phyloP scores from a whole-genome alignment of 345 rosid species.

The Ceriops tagal region DNA sequence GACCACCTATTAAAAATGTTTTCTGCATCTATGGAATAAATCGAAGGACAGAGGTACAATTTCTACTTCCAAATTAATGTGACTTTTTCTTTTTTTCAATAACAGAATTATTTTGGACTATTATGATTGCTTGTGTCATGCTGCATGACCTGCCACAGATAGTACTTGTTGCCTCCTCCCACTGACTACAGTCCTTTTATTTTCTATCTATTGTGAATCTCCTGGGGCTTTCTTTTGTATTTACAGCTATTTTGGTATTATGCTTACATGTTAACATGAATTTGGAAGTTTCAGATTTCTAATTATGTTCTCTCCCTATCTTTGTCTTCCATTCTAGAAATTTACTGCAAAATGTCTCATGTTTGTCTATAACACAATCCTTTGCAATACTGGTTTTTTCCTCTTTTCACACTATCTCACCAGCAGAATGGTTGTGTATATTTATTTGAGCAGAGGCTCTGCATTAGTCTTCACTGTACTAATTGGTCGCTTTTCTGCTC shows the following conservation, averaged over 20 bases:
- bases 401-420: neutral
- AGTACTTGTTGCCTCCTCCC: neutral
- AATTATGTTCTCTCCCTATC: neutral
- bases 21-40: constrained; percentile 94
- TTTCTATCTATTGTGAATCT: neutral
- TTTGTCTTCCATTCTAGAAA: neutral
- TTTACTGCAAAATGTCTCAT: neutral
- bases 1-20: constrained; percentile 92
- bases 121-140: neutral
- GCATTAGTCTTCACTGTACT: neutral
- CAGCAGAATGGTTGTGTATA: neutral
- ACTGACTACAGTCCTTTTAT: no score
- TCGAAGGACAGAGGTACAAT: constrained; percentile 80
- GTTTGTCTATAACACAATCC: neutral
- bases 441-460: neutral
- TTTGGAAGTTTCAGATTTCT: neutral
- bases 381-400: neutral
- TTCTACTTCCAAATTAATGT: constrained; percentile 17
- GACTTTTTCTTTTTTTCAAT: neutral
- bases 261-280: neutral
- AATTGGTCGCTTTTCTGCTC: neutral
- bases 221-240: neutral
- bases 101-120: neutral
- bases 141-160: neutral
- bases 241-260: neutral